Conservation (phyloP, 1,284 basidiomycete genomes). For the Amylostereum chailletii region DNA sequence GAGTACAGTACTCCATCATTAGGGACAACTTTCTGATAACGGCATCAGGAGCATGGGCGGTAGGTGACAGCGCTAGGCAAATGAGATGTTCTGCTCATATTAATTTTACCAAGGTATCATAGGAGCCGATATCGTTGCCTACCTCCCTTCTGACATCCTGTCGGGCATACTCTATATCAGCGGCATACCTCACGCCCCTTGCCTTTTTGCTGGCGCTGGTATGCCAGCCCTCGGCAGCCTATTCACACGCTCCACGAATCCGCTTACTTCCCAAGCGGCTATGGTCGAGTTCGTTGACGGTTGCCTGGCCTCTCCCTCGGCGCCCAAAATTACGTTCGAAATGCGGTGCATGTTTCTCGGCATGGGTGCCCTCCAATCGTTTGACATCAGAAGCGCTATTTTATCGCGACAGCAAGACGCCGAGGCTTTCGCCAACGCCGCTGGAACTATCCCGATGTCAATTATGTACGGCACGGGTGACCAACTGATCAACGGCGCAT, state of each 20-base stretch:
- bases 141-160: conserved; percentile 1
- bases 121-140: conserved; percentile 1
- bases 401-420: not conserved
- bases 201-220: not conserved
- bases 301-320: not conserved
- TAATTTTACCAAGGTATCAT: conserved; percentile 2
- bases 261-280: not conserved
- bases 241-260: not conserved
- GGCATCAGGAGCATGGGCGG: not conserved
- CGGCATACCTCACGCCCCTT: not conserved
- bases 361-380: not conserved
- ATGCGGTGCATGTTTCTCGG: not conserved
- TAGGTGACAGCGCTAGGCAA: not conserved
- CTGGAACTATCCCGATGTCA: not conserved
- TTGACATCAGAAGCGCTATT: not conserved
- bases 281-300: not conserved
- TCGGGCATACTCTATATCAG: conserved; percentile 6
- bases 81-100: not conserved
- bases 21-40: not conserved
- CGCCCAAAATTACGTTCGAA: not conserved
- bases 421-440: not conserved
- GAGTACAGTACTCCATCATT: not conserved
- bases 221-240: not conserved
- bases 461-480: not conserved
- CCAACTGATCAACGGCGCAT: not conserved